phyloP scores from a whole-genome alignment of 1,284 basidiomycete species.

The Leccinum pseudoinsigne region DNA sequence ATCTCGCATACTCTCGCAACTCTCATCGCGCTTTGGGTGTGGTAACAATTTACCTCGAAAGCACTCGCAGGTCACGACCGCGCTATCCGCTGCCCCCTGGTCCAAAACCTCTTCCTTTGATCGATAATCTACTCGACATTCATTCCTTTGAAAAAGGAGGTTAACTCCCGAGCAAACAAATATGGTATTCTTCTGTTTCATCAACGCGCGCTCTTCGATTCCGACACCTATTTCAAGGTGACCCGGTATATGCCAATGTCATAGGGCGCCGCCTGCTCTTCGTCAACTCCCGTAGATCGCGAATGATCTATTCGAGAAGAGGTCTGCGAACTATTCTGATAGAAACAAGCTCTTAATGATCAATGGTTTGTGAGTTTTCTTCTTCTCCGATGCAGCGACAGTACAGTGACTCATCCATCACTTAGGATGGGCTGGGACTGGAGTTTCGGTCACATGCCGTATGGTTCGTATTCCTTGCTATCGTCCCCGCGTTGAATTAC shows the following conservation, averaged over 20 bases:
- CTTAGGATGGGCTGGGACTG: slow-evolving; percentile 53
- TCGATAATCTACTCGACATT: slow-evolving; percentile 34
- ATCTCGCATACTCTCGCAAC: slow-evolving; percentile 17
- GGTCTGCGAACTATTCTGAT: slow-evolving; percentile 33
- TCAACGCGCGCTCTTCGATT: slow-evolving; percentile 1
- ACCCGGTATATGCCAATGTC: slow-evolving; percentile 23
- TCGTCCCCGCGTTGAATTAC: background rate
- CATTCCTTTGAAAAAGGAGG: slow-evolving; percentile 3
- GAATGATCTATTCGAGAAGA: slow-evolving; percentile 38
- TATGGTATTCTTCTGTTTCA: slow-evolving; percentile 22
- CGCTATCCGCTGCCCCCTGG: slow-evolving; percentile 31
- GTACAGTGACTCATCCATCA: slow-evolving; percentile 3
- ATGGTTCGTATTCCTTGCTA: slow-evolving; percentile 32
- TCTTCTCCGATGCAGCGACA: too few species aligned
- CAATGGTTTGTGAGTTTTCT: slow-evolving; percentile 29
- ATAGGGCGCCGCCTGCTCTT: slow-evolving; percentile 26
- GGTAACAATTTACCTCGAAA: slow-evolving; percentile 22
- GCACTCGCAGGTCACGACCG: slow-evolving; percentile 14
- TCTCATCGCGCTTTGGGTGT: slow-evolving; percentile 26
- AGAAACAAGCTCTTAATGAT: slow-evolving; percentile 33
- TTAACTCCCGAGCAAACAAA: slow-evolving; percentile 20
- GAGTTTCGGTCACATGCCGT: slow-evolving; percentile 52
- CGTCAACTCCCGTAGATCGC: slow-evolving; percentile 35
- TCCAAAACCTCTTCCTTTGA: slow-evolving; percentile 32
- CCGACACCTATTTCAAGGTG: slow-evolving; percentile 19